These are phyloP conservation scores for Wickerhamiella spandovensis DNA, from an alignment of 805 yeast genomes.

Conservation along the genomic window DNA sequence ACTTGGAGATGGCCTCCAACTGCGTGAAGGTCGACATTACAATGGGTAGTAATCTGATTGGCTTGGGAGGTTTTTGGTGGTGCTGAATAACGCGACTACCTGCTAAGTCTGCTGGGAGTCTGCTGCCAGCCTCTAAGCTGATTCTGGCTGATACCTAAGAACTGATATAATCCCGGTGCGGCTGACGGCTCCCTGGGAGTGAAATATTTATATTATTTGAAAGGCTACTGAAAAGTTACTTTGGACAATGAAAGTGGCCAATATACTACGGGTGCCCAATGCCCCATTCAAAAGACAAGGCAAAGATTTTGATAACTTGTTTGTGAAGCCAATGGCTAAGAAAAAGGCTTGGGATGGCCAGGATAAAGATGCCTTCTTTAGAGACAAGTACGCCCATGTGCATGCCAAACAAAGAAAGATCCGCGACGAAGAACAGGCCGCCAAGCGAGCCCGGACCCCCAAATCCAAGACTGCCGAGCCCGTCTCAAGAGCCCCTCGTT, in stretches of 20 bases:
- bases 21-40: slow-evolving; percentile 27
- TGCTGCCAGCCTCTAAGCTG: no score
- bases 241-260: neutral
- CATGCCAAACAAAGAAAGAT: slow-evolving; percentile 37
- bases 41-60: neutral
- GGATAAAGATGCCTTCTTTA: slow-evolving; percentile 50
- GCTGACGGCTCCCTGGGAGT: no score
- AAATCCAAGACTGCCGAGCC: neutral
- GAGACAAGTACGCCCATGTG: slow-evolving; percentile 48
- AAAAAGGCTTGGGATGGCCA: slow-evolving; percentile 61
- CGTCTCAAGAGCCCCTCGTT: slow-evolving; percentile 1
- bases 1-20: slow-evolving; percentile 40
- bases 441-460: slow-evolving; percentile 6
- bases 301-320: slow-evolving; percentile 11
- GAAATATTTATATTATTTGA: neutral
- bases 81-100: neutral
- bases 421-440: slow-evolving; percentile 13
- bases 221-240: no score
- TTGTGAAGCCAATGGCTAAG: slow-evolving; percentile 17
- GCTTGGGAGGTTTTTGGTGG: neutral
- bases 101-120: no score
- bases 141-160: no score
- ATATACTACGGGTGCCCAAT: neutral
- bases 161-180: no score
- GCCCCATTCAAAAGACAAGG: slow-evolving; percentile 12